Evolutionary conservation across 257 asterid species (phyloP).

Genomic region (Solanum ossicruentum): DNA sequence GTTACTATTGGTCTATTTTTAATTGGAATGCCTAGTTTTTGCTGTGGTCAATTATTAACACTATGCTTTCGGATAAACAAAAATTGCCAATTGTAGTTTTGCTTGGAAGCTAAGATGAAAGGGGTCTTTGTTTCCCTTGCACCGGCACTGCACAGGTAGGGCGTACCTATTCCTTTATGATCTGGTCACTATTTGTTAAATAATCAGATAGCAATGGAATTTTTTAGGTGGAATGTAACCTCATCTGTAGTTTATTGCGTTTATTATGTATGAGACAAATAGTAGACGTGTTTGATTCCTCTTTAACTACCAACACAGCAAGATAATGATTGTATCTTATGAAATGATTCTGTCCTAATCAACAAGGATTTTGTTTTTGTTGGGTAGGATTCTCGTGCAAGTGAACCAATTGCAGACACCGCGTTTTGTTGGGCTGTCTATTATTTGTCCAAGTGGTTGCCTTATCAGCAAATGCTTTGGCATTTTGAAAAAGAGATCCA

Average conservation of each 20-base stretch:
- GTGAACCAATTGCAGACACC: background rate
- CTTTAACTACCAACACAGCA: background rate
- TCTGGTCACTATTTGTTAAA: background rate
- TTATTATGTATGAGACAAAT: background rate
- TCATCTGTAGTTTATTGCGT: background rate
- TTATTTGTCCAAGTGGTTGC: background rate
- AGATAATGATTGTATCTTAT: background rate
- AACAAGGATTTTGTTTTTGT: background rate
- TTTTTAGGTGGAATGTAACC: background rate
- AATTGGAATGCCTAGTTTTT: background rate
- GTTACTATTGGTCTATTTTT: background rate
- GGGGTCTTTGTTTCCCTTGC: background rate
- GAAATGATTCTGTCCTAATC: background rate
- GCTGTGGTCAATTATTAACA: background rate
- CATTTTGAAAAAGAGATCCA: background rate
- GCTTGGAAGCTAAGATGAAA: conserved; percentile 12
- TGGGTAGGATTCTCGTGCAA: background rate
- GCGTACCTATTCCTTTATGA: background rate
- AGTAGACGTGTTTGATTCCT: background rate
- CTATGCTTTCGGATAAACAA: background rate
- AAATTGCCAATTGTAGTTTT: background rate
- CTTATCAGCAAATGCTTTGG: background rate
- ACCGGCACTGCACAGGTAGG: background rate
- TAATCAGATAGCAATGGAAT: background rate
- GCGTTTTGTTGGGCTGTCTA: background rate